phyloP scores from a whole-genome alignment of 2,329 filamentous ascomycete species.

The Colletotrichum ledebouriae region DNA sequence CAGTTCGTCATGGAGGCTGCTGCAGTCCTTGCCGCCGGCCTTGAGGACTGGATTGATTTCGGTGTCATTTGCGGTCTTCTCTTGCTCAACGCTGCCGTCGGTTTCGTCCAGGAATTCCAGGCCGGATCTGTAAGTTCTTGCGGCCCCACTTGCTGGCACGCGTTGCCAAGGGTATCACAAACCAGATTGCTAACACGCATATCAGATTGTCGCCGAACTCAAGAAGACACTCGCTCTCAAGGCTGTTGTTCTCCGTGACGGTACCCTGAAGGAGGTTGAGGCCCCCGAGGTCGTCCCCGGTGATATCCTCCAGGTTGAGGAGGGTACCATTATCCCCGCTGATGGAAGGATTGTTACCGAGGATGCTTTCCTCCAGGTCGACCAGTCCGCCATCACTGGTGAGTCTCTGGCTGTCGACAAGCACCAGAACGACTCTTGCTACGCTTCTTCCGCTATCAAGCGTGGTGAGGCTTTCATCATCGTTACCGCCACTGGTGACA shows the following conservation, averaged over 20 bases:
- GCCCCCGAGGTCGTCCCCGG: slow-evolving; percentile 88
- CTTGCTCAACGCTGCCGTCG: slow-evolving; percentile 85
- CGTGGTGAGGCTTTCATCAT: slow-evolving; percentile 89
- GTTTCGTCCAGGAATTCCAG: slow-evolving; percentile 91
- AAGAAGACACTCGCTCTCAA: slow-evolving; percentile 93
- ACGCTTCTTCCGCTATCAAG: slow-evolving; percentile 89
- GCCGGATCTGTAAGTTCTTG: slow-evolving; percentile 71
- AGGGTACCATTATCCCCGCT: slow-evolving; percentile 92
- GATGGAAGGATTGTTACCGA: slow-evolving; percentile 89
- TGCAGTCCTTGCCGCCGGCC: slow-evolving; percentile 84
- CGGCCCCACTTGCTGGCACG: slow-evolving; percentile 31
- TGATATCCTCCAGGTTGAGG: slow-evolving; percentile 90
- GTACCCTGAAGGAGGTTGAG: slow-evolving; percentile 81
- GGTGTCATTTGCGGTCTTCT: slow-evolving; percentile 90
- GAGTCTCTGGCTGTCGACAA: slow-evolving; percentile 94
- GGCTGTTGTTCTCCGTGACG: slow-evolving; percentile 88
- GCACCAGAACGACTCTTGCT: slow-evolving; percentile 84
- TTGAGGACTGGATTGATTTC: slow-evolving; percentile 92
- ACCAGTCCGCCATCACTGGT: slow-evolving; percentile 92
- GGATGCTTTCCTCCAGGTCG: slow-evolving; percentile 87
- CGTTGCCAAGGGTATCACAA: slow-evolving; percentile 35
- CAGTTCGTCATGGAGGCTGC: slow-evolving; percentile 95
- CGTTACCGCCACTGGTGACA: slow-evolving; percentile 87
- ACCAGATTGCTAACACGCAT: slow-evolving; percentile 27
- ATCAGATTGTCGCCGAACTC: slow-evolving; percentile 84